Evolutionary conservation across 2,329 filamentous ascomycete species (phyloP), one percentile per base, ranked within the genome.

Genomic region (Colletotrichum paranaense): DNA sequence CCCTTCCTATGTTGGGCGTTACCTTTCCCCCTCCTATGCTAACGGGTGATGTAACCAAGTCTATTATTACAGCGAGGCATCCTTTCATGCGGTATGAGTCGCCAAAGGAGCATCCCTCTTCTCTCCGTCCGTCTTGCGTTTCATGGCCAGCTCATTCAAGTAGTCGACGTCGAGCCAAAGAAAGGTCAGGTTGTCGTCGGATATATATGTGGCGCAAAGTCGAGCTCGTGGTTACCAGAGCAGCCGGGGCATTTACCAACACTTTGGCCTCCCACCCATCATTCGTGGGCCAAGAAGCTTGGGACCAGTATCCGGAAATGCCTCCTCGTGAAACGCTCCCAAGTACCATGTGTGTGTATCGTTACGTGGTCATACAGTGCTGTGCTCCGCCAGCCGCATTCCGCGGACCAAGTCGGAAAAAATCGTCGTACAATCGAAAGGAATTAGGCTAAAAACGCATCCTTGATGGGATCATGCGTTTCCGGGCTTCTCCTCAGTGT

Each of bases 401-500:
- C 63, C 28, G 70, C 74, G 74, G 73, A 71, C 60, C 64, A 71
- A 65, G 70, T 67, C 58, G 63, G 66, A 53, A 70, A 68, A 53
- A 19, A 62, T 70, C 22, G 75, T 75, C 74, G 69, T 75, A 72
- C 63, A 75, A 63, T 65, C 58, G 75, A 67, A 69, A 68, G 56
- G 65, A 68, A 70, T 22, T 38, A 56, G 26, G 30, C 42, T 52
- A 56, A 73, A 59, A 56, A 59, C 58, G 62, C 62, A 68, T 32
- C 9, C 14, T 12, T 28, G 14, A 53, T 42, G 32, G 16, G n/a
- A 67, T 79, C 84, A 90, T 77, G 84, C 81, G 81, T 98, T 98
- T 42, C 95, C 95, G 42, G 91, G 90, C 88, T 98, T 98, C 87
- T 99, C 97, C 69, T 95, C 91, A 2, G 97, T 99, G 82, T 99